phyloP scores from a whole-genome alignment of 768 basidiomycete species.

The Dacryopinax spathularia region DNA sequence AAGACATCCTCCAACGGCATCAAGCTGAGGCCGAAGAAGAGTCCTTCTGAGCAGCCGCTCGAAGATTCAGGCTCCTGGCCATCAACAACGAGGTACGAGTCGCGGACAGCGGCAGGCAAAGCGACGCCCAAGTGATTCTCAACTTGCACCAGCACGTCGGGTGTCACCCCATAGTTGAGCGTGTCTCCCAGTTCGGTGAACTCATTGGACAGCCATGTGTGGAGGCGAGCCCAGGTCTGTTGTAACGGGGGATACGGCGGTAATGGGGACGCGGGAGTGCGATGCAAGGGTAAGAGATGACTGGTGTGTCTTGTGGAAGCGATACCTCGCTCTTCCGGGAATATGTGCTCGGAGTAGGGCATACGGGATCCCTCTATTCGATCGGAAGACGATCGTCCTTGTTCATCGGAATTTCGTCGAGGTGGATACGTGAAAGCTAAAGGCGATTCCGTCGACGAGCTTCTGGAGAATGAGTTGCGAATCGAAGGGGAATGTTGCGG shows the following conservation, averaged over 20 bases:
- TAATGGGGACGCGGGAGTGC: conserved; percentile 27
- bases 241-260: conserved; percentile 60
- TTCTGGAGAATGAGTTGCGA: conserved; percentile 29
- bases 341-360: conserved; percentile 18
- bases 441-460: not conserved
- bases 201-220: conserved; percentile 64
- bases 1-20: conserved; percentile 85
- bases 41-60: conserved; percentile 74
- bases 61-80: conserved; percentile 88
- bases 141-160: conserved; percentile 62
- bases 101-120: conserved; percentile 75
- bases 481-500: conserved; percentile 55
- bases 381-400: conserved; percentile 31
- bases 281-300: conserved; percentile 30
- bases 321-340: conserved; percentile 21
- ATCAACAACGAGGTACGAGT: conserved; percentile 75
- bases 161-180: conserved; percentile 79
- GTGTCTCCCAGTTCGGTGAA: conserved; percentile 94
- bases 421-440: conserved; percentile 24
- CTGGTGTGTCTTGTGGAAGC: conserved; percentile 55
- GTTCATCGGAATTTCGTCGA: conserved; percentile 61
- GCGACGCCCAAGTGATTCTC: conserved; percentile 74
- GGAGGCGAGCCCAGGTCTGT: conserved; percentile 72
- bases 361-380: not conserved
- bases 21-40: conserved; percentile 91